A percentile compares a stretch with the other conserved stretches of the same genome.
These are phyloP conservation scores for Pseudohyphozyma bogoriensis DNA, from an alignment of 768 basidiomycete genomes.

Conservation along the genomic window DNA sequence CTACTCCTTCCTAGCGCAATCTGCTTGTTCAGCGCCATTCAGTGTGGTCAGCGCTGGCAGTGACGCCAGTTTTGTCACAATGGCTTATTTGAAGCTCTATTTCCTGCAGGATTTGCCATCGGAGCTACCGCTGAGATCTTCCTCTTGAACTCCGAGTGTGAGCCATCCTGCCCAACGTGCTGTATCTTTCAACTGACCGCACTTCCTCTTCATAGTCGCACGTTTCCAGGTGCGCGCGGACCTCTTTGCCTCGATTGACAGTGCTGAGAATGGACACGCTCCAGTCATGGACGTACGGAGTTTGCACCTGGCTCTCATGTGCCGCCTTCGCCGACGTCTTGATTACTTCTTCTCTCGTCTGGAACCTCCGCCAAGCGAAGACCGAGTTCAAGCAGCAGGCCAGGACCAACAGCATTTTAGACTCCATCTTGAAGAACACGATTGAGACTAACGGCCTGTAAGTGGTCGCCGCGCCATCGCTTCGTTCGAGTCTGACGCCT, in stretches of 20 bases:
- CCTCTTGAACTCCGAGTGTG: neutral
- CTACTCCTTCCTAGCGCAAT: too few relatives aligned
- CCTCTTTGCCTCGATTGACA: neutral
- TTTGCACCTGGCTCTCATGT: neutral
- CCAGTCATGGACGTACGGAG: neutral
- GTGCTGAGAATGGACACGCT: neutral
- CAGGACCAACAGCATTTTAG: neutral
- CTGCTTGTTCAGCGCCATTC: too few relatives aligned
- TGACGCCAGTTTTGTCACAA: too few relatives aligned
- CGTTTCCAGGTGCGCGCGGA: neutral
- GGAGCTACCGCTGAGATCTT: too few relatives aligned
- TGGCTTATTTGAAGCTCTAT: too few relatives aligned
- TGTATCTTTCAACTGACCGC: neutral
- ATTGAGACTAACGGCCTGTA: neutral
- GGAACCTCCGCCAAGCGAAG: neutral
- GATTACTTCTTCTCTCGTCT: neutral
- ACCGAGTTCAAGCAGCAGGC: neutral
- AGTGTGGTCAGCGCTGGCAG: too few relatives aligned
- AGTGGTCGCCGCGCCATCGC: too few relatives aligned
- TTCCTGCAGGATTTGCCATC: too few relatives aligned
- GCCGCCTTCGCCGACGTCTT: neutral
- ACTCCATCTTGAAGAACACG: neutral
- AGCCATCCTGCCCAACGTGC: neutral
- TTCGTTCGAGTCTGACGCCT: too few relatives aligned
- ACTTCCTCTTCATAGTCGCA: neutral